Conservation (phyloP, 345 rosid species). For the Erucastrum elatum region DNA sequence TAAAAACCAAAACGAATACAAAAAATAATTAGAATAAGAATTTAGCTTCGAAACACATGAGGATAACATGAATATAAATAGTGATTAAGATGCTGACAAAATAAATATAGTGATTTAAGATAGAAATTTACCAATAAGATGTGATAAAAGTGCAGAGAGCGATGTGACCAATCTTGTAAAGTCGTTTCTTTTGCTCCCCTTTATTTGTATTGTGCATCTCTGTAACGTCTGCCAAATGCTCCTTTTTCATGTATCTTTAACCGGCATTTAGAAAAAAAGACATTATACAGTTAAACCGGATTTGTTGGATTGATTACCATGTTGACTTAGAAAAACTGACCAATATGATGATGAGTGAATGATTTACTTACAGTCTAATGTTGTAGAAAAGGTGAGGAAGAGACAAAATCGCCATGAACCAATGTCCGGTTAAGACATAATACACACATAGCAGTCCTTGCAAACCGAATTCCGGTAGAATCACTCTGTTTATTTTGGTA, state of each 20-base stretch:
- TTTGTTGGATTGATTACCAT: neutral
- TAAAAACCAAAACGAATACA: neutral
- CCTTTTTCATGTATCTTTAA: constrained; percentile 56
- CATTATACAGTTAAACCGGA: neutral
- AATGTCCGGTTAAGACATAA: constrained; percentile 64
- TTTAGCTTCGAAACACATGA: neutral
- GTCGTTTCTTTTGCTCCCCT: constrained; percentile 82
- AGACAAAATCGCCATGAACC: constrained; percentile 60
- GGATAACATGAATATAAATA: neutral
- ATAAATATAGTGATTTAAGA: neutral
- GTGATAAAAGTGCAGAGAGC: constrained; percentile 62
- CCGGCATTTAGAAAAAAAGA: constrained; percentile 1
- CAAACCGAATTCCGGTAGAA: constrained; percentile 59
- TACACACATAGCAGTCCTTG: constrained; percentile 58
- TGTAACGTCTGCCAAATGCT: constrained; percentile 85
- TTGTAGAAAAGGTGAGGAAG: constrained; percentile 65
- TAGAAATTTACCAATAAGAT: constrained; percentile 63
- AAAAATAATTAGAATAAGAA: neutral
- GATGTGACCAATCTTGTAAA: constrained; percentile 74
- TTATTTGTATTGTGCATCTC: constrained; percentile 80
- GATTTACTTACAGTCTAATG: constrained; percentile 54
- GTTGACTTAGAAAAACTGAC: neutral
- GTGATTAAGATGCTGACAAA: neutral
- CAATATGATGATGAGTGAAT: neutral
- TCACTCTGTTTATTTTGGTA: constrained; percentile 55